phyloP scores from a whole-genome alignment of 2,329 filamentous ascomycete genomes.

The Arthrobotrys musiformis region DNA sequence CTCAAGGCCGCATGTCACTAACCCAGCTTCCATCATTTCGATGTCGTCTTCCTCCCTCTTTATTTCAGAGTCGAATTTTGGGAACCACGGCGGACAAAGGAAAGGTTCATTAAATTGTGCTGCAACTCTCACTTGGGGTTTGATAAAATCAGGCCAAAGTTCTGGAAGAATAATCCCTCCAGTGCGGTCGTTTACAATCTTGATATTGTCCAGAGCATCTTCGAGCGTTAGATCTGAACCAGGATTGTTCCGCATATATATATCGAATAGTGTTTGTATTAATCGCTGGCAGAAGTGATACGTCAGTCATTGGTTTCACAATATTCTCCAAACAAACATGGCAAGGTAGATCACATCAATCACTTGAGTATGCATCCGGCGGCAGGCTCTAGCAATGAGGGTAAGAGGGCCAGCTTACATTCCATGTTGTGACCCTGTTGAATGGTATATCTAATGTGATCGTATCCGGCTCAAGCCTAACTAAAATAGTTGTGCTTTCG shows the following conservation, averaged over 20 bases:
- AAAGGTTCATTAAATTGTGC: constrained; percentile 40
- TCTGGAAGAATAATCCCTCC: constrained; percentile 43
- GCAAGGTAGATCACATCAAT: not conserved
- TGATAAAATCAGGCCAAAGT: constrained; percentile 49
- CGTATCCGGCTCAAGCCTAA: constrained; percentile 40
- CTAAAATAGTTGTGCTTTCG: constrained; percentile 50
- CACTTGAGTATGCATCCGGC: not conserved
- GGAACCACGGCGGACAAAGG: constrained; percentile 25
- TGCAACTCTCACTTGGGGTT: constrained; percentile 43
- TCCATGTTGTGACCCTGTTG: constrained; percentile 54
- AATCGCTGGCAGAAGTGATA: constrained; percentile 39
- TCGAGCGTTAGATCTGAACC: constrained; percentile 20
- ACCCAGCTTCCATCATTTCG: constrained; percentile 43
- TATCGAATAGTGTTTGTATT: constrained; percentile 51
- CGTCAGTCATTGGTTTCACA: constrained; percentile 48
- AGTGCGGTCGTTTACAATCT: constrained; percentile 42
- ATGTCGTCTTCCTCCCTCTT: constrained; percentile 36
- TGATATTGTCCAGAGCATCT: constrained; percentile 32
- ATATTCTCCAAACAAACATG: constrained; percentile 28
- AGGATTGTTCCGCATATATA: constrained; percentile 43
- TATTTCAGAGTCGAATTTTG: not conserved
- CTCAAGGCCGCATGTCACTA: constrained; percentile 27
- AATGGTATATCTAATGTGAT: constrained; percentile 52
- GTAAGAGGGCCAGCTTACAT: constrained; percentile 21
- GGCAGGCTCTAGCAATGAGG: not conserved